Evolutionary conservation across 192 early-diverging fungal genomes (phyloP), one percentile per base, ranked within the genome.

Genomic region (Pecoramyces ruminantium): DNA sequence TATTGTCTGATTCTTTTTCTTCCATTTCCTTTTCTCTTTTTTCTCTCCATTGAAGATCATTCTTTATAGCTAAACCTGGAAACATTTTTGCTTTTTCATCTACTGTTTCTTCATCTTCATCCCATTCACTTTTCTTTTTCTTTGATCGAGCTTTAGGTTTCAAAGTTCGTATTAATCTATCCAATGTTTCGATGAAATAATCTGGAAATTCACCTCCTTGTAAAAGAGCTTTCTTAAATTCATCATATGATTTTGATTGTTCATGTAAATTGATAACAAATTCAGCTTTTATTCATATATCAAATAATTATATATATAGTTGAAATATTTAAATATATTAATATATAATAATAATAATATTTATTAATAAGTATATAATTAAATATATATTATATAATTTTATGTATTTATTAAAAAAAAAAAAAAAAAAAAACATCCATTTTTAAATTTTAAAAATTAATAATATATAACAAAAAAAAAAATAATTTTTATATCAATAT

Each of bases 181-280:
- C 92, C 27, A 99, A 84, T 51, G 90, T 94, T 78, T 90, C 90
- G 42, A 97, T 87, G 81, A 99, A 93, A 0, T 93, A 84, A 21
- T 92, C 92, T 4, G 93, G 89, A 79, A 99, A 96, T 58, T 95
- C 94, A 29, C 90, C 93, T 27, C 88, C 89, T 78, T 92, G 88
- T 38, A 88, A 85, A 11, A 97, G 87, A 40, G 85, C 87, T 30
- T 84, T 81, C 78, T 93, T 93, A 85, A 96, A 99, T 28, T 86
- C 86, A 38, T 77, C 84, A 78, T 92, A 85, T 80, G 84, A 87
- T 78, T 85, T 88, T 81, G 88, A 89, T 84, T 93, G 85, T 30
- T 89, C 89, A 83, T 99, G 96, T 29, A 97, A 82, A 81, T 93
- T 88, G 51, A 99, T 92, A 77, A 99, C 89, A 82, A 94, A 99